Evolutionary conservation across 1,284 basidiomycete genomes (phyloP).

Genomic region (Bondarzewia mesenterica): DNA sequence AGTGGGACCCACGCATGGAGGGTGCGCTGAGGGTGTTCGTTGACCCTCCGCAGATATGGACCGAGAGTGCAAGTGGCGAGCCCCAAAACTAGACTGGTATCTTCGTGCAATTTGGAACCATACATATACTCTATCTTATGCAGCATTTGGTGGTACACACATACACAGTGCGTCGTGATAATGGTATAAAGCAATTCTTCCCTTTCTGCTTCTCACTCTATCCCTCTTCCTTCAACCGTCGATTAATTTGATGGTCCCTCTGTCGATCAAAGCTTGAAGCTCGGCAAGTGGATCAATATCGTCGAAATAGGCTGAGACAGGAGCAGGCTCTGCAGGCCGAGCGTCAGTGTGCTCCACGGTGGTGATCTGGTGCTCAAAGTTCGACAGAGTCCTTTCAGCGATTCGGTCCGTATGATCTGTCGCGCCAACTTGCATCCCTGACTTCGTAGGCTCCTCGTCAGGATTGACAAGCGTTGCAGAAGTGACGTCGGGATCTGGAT

Average conservation of each 20-base stretch:
- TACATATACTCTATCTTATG: not conserved
- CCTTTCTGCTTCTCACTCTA: not conserved
- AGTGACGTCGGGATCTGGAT: not conserved
- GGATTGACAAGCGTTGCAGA: not conserved
- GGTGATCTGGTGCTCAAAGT: too few relatives aligned
- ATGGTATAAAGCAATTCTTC: not conserved
- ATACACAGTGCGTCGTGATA: not conserved
- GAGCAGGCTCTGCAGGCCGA: too few relatives aligned
- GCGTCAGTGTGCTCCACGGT: too few relatives aligned
- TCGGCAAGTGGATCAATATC: constrained; percentile 32
- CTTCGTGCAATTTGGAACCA: not conserved
- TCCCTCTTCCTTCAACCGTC: not conserved
- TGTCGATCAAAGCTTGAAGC: constrained; percentile 36
- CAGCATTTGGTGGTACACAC: not conserved
- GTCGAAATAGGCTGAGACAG: not conserved
- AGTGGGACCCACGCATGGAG: constrained; percentile 74
- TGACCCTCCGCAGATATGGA: constrained; percentile 24
- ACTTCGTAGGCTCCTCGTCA: too few relatives aligned
- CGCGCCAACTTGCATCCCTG: too few relatives aligned
- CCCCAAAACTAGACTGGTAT: not conserved
- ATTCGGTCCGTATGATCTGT: too few relatives aligned
- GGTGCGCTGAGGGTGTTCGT: constrained; percentile 61
- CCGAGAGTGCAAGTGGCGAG: not conserved
- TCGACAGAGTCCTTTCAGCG: too few relatives aligned
- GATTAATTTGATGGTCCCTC: not conserved